Evolutionary conservation across 208 protist genomes (phyloP).

Genomic region (Wallacemonas sp.): DNA sequence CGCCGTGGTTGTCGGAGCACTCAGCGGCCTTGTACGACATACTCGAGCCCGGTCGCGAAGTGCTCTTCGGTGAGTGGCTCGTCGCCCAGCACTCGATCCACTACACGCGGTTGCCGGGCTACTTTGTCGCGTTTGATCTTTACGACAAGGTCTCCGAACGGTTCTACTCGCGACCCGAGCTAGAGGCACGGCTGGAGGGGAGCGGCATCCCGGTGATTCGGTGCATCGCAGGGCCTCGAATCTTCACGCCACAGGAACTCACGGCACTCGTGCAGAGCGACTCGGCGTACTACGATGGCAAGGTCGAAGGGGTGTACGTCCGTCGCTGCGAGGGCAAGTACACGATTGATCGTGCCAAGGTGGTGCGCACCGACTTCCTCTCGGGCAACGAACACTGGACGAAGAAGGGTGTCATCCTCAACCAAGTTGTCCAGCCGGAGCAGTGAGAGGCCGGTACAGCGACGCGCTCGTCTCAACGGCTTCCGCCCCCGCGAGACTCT

Average conservation of each 20-base stretch:
- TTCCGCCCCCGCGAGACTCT: no score
- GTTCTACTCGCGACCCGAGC: slow-evolving; percentile 14
- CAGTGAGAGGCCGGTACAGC: neutral
- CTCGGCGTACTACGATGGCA: slow-evolving; percentile 18
- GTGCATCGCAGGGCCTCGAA: neutral
- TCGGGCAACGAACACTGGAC: slow-evolving; percentile 22
- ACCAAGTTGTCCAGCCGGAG: neutral
- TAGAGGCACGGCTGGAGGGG: slow-evolving; percentile 15
- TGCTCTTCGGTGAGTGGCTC: slow-evolving; percentile 46
- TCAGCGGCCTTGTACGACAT: slow-evolving; percentile 22
- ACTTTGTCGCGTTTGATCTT: slow-evolving; percentile 46
- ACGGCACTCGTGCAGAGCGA: slow-evolving; percentile 6
- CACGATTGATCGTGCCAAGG: slow-evolving; percentile 17
- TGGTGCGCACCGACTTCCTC: slow-evolving; percentile 16
- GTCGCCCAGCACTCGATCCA: slow-evolving; percentile 30
- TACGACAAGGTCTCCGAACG: slow-evolving; percentile 19
- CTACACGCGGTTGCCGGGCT: slow-evolving; percentile 28
- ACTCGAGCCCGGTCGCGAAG: slow-evolving; percentile 13
- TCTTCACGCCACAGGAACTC: slow-evolving; percentile 1
- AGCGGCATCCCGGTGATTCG: slow-evolving; percentile 15
- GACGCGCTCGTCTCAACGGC: no score
- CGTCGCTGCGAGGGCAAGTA: slow-evolving; percentile 13
- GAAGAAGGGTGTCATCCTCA: slow-evolving; percentile 18
- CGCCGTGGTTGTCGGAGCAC: slow-evolving; percentile 23
- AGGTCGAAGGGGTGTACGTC: slow-evolving; percentile 16